Base-by-base conservation (phyloP, 1,284 basidiomycete species). In the Trichosporon inkin region DNA sequence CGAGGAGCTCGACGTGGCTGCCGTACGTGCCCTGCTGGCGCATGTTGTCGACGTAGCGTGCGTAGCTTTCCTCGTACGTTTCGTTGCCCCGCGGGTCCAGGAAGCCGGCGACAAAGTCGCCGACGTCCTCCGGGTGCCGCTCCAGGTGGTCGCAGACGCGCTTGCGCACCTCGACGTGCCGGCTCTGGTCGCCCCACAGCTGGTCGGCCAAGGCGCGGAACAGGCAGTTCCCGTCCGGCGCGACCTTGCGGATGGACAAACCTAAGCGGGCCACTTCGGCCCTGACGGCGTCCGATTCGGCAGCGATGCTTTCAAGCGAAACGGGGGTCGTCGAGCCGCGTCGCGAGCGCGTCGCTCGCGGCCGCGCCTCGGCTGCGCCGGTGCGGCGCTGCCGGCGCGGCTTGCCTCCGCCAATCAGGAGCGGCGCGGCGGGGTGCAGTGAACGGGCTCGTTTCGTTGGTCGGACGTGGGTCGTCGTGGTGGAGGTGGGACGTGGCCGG, bases 191-290 rank as follows among this genome's bases (percentile, higher is more conserved):
- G 49, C 74, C 74, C 65, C 70, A 76, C 5, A 74, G 64, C 59
- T 76, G 74, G 57, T 74, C 73, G 7, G 66, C 67, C 38, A 76
- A 53, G 2, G 70, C 70, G 44, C 74, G 61, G 60, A 76, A 76
- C 20, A 75, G 60, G 57, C 74, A 76, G 60, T 76, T 76, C 16
- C 74, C 74, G 64, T 76, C 74, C 32, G 72, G 73, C n/a, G 68
- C 64, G 1, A 76, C 71, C 56, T 76, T 72, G 16, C 74, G 65
- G 53, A 76, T 61, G 4, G 41, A 53, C 22, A 76, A 62, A 6
- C 66, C 66, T 19, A 76, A 53, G 11, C 74, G 65, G 11, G 62
- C 28, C 16, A 72, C 60, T 55, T 72, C 70, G 3, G 54, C 51
- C 53, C 62, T 65, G 53, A 72, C 62, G 0, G 65, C 66, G n/a